Base-by-base conservation (phyloP, 169 alveolate genomes). In the Eimeria praecox region DNA sequence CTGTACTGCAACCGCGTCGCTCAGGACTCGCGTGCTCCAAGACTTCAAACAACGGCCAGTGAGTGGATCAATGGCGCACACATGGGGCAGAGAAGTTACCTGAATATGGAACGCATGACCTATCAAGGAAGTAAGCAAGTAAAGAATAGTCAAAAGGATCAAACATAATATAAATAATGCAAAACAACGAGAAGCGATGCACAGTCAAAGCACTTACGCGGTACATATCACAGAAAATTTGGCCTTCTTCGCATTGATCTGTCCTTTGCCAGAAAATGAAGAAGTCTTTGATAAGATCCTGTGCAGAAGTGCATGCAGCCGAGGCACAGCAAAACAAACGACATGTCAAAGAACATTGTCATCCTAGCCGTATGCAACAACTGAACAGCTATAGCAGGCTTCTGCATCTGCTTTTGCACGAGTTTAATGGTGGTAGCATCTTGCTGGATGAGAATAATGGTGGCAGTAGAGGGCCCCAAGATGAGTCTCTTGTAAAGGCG, bases 231-330 rank as follows among this genome's bases (percentile, higher is more conserved):
- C 91, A 78, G 95, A 78, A 92, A 49, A 92, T 75, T n/a, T 75
- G 66, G 54, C 95, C 95, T 64, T 92, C 95, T 38, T 77, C 83
- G 64, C 73, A 38, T 27, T 49, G 66, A n/a, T 92, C 71, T 9
- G 95, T 71, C 24, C 95, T 85, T 75, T 92, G 95, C 95, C 95
- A 92, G 54, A 92, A 92, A 18, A 92, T 86, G 85, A 92, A 92
- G 64, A 92, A 92, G 49, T 92, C 95, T 22, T 92, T 92, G n/a
- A 92, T 75, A 62, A 92, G 59, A 59, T 92, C 95, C 95, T 92
- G 69, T 6, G 64, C 52, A 16, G n/a, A 75, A n/a, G 46, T 10
- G 44, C 6, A 69, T 30, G 46, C 80, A 69, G n/a, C 44, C 49
- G 80, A 69, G 24, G 80, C 46, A 8, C 80, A 44, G 46, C 88